These are phyloP conservation scores for Botrytis aclada DNA, from an alignment of 2,329 filamentous ascomycete genomes.

Conservation along the genomic window DNA sequence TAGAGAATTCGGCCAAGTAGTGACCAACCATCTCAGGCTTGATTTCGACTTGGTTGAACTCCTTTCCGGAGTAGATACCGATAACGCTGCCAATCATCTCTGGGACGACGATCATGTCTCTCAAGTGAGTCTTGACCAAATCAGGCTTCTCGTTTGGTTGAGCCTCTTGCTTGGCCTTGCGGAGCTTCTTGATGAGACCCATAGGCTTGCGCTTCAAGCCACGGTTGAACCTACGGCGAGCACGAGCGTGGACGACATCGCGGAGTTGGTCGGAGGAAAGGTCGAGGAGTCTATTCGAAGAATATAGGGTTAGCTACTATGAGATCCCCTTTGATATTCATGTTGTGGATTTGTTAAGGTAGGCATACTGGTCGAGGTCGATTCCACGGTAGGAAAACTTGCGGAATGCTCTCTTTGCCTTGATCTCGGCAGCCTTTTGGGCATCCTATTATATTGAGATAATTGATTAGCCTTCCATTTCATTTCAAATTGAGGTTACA, in stretches of 20 bases:
- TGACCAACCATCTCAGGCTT: slow-evolving; percentile 99
- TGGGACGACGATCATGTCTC: slow-evolving; percentile 99
- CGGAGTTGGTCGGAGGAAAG: slow-evolving; percentile 98
- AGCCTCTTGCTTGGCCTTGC: slow-evolving; percentile 98
- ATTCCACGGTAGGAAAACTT: slow-evolving; percentile 99
- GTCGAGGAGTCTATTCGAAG: slow-evolving; percentile 79
- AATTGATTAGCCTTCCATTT: slow-evolving; percentile 37
- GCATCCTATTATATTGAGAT: slow-evolving; percentile 64
- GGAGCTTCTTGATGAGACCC: slow-evolving; percentile 99
- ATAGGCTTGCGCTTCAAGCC: slow-evolving; percentile 99
- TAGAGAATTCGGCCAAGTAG: slow-evolving; percentile 99
- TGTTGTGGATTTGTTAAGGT: slow-evolving; percentile 25
- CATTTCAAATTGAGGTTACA: not conserved
- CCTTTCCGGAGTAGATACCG: slow-evolving; percentile 99
- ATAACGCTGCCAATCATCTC: slow-evolving; percentile 99
- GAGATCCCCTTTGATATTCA: slow-evolving; percentile 38
- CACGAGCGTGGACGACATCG: slow-evolving; percentile 98
- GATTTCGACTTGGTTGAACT: slow-evolving; percentile 99
- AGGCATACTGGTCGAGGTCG: slow-evolving; percentile 95
- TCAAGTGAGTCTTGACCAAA: slow-evolving; percentile 98
- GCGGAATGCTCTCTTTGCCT: slow-evolving; percentile 99
- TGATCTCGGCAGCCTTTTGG: slow-evolving; percentile 98
- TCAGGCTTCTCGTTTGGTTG: slow-evolving; percentile 99
- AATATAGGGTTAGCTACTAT: slow-evolving; percentile 38
- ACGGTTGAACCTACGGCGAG: slow-evolving; percentile 98